Conservation (phyloP, 495 filamentous ascomycete genomes). For the Penicillium fimorum region DNA sequence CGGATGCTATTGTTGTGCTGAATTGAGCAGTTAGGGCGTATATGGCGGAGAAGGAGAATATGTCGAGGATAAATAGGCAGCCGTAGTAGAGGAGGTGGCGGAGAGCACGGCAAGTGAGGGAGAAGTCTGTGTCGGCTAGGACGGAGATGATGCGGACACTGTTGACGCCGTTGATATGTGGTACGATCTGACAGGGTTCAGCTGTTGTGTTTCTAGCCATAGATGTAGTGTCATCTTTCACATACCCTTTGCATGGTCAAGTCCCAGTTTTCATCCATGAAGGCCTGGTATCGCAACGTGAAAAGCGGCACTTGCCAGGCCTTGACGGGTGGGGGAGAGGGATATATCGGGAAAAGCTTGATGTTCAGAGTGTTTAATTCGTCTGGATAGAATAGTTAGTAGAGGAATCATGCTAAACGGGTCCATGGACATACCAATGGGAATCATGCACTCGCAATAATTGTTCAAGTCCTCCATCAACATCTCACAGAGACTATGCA, state of each 20-base stretch:
- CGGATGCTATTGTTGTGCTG: constrained; percentile 65
- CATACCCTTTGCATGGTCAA: constrained; percentile 74
- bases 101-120: constrained; percentile 78
- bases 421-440: constrained; percentile 60
- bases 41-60: constrained; percentile 88
- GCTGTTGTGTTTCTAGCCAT: neutral
- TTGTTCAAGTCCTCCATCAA: constrained; percentile 94
- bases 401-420: constrained; percentile 1
- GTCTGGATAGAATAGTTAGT: constrained; percentile 49
- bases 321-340: constrained; percentile 71
- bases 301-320: constrained; percentile 89
- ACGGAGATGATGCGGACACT: constrained; percentile 81
- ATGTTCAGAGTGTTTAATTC: constrained; percentile 94
- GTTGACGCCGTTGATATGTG: constrained; percentile 85
- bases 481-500: constrained; percentile 83
- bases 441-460: constrained; percentile 97
- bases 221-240: neutral
- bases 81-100: constrained; percentile 88
- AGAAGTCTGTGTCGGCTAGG: constrained; percentile 78
- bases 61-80: constrained; percentile 80
- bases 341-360: constrained; percentile 86
- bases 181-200: constrained; percentile 54
- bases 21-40: constrained; percentile 83
- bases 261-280: constrained; percentile 86
- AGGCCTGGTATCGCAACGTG: constrained; percentile 72